Evolutionary conservation across 176 grass and related monocot species (phyloP), one percentile per base, ranked within the genome.

Genomic region (Triticum turgidum): DNA sequence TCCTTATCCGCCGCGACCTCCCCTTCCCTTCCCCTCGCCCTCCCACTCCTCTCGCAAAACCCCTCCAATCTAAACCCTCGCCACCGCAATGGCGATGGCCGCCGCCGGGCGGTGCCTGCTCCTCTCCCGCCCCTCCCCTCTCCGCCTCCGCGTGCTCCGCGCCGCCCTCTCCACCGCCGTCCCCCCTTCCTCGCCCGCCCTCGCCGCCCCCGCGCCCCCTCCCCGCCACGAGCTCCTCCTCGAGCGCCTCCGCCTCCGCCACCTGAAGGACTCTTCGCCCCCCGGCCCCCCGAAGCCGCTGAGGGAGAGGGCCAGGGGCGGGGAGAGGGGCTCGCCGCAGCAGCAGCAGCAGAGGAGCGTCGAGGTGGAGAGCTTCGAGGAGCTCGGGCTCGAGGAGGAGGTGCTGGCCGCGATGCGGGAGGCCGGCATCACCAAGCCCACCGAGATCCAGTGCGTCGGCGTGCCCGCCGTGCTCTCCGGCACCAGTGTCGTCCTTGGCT

Each of bases 381-480:
- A 98, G 71, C 86, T 98, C 29, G 90, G 86, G 44, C 85, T 98
- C 15, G 88, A 84, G 21, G 80, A 87, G 76, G 93, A 94, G 86
- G 88, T 91, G 22, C 90, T 94, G 76, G 82, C 80, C 21, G 83
- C 93, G 29, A 83, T 96, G 61, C 56, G 84, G 49, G 96, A 98
- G 90, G 94, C 92, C 79, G 88, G 84, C 33, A 98, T 96, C 65
- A 90, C 92, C 0, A 91, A 76, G 75, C 96, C 96, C 5, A 98
- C 96, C 6, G 96, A 98, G 88, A 98, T 98, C 74, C 96, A 98
- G 65, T 96, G 86, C 80, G 65, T 98, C 11, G 93, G 86, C 4
- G 91, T 98, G 25, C 96, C 93, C 0, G 84, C 93, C 1, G 89
- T 98, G 20, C 90, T 98, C 29, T 79, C 77, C 5, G 93, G 93